phyloP scores from a whole-genome alignment of 1,139 yeast species.

The Torulaspora globosa region DNA sequence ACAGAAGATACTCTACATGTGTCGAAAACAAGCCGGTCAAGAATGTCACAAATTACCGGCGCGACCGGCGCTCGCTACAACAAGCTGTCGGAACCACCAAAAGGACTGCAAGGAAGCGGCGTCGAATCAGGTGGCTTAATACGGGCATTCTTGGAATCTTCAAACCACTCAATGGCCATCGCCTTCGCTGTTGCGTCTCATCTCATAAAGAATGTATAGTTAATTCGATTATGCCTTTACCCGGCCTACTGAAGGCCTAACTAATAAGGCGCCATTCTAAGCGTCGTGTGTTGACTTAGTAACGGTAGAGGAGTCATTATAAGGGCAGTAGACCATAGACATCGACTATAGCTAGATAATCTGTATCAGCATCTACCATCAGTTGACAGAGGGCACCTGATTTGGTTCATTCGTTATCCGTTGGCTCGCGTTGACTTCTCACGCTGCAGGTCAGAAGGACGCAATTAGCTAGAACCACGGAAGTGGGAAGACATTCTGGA shows the following conservation, averaged over 20 bases:
- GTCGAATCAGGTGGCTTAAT: background rate
- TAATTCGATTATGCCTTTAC: background rate
- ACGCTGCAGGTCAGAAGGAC: background rate
- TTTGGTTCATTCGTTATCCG: background rate
- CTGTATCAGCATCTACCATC: background rate
- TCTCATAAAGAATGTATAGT: background rate
- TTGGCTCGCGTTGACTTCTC: background rate
- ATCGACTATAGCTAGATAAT: background rate
- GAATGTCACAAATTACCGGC: background rate
- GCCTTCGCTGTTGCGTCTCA: too few species aligned
- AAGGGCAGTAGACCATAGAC: background rate
- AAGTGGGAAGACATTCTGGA: background rate
- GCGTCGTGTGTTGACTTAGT: background rate
- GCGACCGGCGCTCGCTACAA: background rate
- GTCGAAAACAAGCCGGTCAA: background rate
- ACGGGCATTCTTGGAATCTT: background rate
- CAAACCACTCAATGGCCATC: background rate
- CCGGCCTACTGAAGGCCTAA: background rate
- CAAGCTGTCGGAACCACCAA: background rate
- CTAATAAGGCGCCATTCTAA: background rate
- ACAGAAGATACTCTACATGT: background rate
- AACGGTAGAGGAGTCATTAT: background rate
- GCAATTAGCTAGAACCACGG: background rate
- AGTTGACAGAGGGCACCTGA: background rate
- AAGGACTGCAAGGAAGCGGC: background rate